phyloP scores from a whole-genome alignment of 2,329 filamentous ascomycete genomes.

The Arthrobotrys sphaeroides region DNA sequence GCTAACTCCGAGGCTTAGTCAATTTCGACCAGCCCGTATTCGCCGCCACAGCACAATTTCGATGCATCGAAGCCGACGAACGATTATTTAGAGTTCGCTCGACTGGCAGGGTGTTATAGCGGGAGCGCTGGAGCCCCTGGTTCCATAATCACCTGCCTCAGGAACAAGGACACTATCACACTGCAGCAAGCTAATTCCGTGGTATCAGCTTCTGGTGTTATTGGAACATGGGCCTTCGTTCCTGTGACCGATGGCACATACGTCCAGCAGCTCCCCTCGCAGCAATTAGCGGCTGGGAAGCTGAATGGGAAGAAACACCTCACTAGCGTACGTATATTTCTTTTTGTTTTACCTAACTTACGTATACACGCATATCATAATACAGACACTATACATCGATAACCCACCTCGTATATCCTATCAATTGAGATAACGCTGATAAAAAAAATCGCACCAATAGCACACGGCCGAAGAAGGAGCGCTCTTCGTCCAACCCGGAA shows the following conservation, averaged over 20 bases:
- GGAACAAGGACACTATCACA: not conserved
- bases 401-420: too few species aligned
- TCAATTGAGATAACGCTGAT: not conserved
- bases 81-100: conserved; percentile 9
- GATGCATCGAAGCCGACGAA: conserved; percentile 4
- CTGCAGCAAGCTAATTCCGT: conserved; percentile 16
- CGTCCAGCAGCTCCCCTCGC: conserved; percentile 12
- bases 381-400: not conserved
- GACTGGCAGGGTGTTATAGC: conserved; percentile 7
- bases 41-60: conserved; percentile 10
- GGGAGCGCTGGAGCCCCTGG: not conserved
- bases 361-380: too few species aligned
- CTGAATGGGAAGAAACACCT: conserved; percentile 15
- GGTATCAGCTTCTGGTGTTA: conserved; percentile 12
- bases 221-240: conserved; percentile 5
- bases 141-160: conserved; percentile 4
- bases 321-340: not conserved
- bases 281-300: not conserved
- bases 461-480: conserved; percentile 12
- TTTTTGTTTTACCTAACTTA: not conserved
- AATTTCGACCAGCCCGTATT: conserved; percentile 9
- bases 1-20: not conserved
- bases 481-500: conserved; percentile 3
- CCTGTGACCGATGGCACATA: conserved; percentile 14
- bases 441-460: not conserved